Percentiles rank a stretch among this genome's conserved stretches.
phyloP scores from a whole-genome alignment of 2,329 filamentous ascomycete species.

The Seiridium unicorne region DNA sequence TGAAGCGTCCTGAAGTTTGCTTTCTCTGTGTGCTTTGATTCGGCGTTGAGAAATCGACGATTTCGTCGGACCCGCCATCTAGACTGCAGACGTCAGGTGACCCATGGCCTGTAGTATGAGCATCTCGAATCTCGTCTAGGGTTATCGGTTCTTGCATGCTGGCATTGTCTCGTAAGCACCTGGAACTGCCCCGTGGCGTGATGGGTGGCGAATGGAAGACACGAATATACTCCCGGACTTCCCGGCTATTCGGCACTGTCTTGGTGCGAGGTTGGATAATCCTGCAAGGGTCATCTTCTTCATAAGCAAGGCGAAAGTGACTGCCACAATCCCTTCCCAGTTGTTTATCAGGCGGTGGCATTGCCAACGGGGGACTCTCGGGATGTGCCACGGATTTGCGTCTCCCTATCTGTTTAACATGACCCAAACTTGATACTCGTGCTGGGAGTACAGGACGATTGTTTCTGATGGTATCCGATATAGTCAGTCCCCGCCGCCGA shows the following conservation, averaged over 20 bases:
- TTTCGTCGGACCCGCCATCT: conserved; percentile 26
- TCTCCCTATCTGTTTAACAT: conserved; percentile 12
- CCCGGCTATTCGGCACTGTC: conserved; percentile 22
- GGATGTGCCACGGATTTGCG: conserved; percentile 5
- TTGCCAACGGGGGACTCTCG: conserved; percentile 17
- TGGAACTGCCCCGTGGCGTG: conserved; percentile 21
- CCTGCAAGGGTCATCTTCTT: conserved; percentile 18
- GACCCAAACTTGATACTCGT: conserved; percentile 5
- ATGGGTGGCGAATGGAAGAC: conserved; percentile 26
- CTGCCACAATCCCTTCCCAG: conserved; percentile 12
- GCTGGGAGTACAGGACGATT: conserved; percentile 15
- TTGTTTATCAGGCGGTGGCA: conserved; percentile 18
- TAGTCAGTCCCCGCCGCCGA: conserved; percentile 7
- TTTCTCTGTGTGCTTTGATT: conserved; percentile 1
- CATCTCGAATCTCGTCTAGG: too few species aligned
- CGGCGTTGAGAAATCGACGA: conserved; percentile 21
- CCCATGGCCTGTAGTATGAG: not conserved
- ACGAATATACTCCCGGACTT: conserved; percentile 26
- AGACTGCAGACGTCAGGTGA: conserved; percentile 23
- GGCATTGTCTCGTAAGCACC: conserved; percentile 10
- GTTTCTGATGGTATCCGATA: conserved; percentile 17
- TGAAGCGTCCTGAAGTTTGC: not conserved
- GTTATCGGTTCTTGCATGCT: not conserved
- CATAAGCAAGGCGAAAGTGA: conserved; percentile 14
- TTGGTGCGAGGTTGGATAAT: conserved; percentile 12